Evolutionary conservation across 768 basidiomycete species (phyloP), one percentile per base, ranked within the genome.

Genomic region (Tylopilus plumbeoviolaceoides): DNA sequence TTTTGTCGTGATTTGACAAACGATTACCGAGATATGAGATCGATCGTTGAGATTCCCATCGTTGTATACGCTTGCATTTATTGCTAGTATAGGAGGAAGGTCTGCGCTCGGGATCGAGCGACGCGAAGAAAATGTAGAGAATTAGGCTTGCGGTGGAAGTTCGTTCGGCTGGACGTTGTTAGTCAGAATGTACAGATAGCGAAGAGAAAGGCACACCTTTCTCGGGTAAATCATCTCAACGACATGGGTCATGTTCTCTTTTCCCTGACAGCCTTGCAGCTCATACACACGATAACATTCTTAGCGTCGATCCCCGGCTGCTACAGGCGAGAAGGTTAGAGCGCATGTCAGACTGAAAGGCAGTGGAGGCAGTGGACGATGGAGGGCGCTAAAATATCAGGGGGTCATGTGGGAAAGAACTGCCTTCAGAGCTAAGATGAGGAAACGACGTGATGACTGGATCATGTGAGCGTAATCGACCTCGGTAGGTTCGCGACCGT

Each of bases 391-490:
- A 64, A 59, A 69, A 76, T 51, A 81, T 61, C 17, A 87, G 59
- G 2, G 82, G 84, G 58, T 88, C 90, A 40, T 79, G 69, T 20
- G 81, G 81, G 60, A 78, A 82, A 21, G 69, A 67, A 56, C 83
- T 87, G 4, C 85, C 86, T 70, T 94, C 91, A 4, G 79, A 77
- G 52, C 79, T 83, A 59, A 98, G 77, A 47, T 87, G 86, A 97
- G 77, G 74, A 97, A 98, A 20, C 95, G 85, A 67, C 98, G 93
- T 75, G 98, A 98, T 15, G 83, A 82, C 70, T 98, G 97, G 39
- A 98, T 98, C 73, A 91, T 87, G 47, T 88, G 83, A 0, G 84
- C 85, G 59, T 98, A 92, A 59, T 90, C 84, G 38, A 85, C 78
- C 58, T 82, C 82, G n/a, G 75, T 74, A 10, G 77, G 74, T 59